These are phyloP conservation scores for Boletales sp. DNA, from an alignment of 768 basidiomycete genomes.

Conservation along the genomic window DNA sequence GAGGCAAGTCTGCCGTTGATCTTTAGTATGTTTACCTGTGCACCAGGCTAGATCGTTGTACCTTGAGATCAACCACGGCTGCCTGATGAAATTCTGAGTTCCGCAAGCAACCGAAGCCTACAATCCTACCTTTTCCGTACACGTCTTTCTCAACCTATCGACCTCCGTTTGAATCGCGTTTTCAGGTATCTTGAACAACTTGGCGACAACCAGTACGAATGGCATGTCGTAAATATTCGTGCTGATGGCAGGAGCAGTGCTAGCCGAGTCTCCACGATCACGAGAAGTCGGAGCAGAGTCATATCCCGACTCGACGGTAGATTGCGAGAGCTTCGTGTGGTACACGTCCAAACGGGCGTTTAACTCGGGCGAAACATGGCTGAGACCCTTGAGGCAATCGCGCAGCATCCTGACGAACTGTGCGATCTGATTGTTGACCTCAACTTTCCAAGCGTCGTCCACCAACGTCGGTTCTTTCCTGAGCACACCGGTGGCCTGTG, in stretches of 20 bases:
- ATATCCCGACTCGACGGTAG: constrained; percentile 62
- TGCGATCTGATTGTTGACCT: constrained; percentile 89
- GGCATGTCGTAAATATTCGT: constrained; percentile 70
- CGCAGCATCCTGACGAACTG: constrained; percentile 83
- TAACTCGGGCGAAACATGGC: constrained; percentile 82
- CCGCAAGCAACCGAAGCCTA: not conserved
- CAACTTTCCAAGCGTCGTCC: constrained; percentile 88
- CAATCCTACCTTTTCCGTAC: constrained; percentile 66
- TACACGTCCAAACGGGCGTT: constrained; percentile 80
- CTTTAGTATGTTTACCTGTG: constrained; percentile 2
- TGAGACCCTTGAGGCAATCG: constrained; percentile 69
- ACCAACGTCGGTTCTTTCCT: constrained; percentile 84
- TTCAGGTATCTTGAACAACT: constrained; percentile 72
- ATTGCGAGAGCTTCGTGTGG: constrained; percentile 68
- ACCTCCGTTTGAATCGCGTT: constrained; percentile 70
- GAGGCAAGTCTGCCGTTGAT: constrained; percentile 58
- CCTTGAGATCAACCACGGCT: constrained; percentile 85
- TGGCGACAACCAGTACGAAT: constrained; percentile 64
- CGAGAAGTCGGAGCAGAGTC: constrained; percentile 58
- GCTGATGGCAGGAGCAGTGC: constrained; percentile 34
- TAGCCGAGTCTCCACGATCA: constrained; percentile 49
- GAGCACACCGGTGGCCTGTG: constrained; percentile 80
- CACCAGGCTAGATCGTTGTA: constrained; percentile 22
- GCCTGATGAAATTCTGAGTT: constrained; percentile 45
- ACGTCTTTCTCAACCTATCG: constrained; percentile 56